These are phyloP conservation scores for Mucor plumbeus DNA, from an alignment of 371 early-diverging fungal species.

Conservation along the genomic window DNA sequence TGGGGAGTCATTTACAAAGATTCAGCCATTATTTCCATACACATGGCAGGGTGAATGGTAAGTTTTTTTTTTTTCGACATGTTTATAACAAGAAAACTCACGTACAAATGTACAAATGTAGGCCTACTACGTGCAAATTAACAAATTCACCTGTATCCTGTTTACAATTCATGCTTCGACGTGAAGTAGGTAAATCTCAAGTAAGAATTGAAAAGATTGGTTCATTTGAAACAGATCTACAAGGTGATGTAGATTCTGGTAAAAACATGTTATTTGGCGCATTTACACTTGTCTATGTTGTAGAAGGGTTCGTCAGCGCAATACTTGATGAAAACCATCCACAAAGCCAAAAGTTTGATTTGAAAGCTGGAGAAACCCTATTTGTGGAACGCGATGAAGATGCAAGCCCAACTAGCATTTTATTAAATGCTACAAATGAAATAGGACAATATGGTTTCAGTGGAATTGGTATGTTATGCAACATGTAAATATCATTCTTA, in stretches of 20 bases:
- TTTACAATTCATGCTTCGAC: constrained; percentile 57
- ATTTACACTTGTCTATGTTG: constrained; percentile 59
- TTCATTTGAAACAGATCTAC: constrained; percentile 19
- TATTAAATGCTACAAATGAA: constrained; percentile 23
- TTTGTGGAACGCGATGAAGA: constrained; percentile 64
- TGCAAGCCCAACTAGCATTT: constrained; percentile 56
- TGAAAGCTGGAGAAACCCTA: constrained; percentile 52
- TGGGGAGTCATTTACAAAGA: constrained; percentile 40
- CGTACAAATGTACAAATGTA: neutral
- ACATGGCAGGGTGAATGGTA: constrained; percentile 61
- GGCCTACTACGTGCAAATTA: constrained; percentile 50
- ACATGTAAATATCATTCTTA: neutral
- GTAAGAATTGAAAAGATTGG: constrained; percentile 33
- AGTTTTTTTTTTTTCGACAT: neutral
- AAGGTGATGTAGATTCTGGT: constrained; percentile 35
- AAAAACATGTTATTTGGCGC: constrained; percentile 56
- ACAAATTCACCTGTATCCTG: constrained; percentile 42
- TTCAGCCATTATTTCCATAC: constrained; percentile 61
- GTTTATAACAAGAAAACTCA: neutral
- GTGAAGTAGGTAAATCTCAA: constrained; percentile 31
- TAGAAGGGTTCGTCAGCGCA: constrained; percentile 50
- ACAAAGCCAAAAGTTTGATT: constrained; percentile 20
- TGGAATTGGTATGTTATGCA: constrained; percentile 16
- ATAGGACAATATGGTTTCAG: neutral
- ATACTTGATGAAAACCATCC: constrained; percentile 44